Evolutionary conservation across 768 basidiomycete species (phyloP), one percentile per base, ranked within the genome.

Genomic region (Russula earlei): DNA sequence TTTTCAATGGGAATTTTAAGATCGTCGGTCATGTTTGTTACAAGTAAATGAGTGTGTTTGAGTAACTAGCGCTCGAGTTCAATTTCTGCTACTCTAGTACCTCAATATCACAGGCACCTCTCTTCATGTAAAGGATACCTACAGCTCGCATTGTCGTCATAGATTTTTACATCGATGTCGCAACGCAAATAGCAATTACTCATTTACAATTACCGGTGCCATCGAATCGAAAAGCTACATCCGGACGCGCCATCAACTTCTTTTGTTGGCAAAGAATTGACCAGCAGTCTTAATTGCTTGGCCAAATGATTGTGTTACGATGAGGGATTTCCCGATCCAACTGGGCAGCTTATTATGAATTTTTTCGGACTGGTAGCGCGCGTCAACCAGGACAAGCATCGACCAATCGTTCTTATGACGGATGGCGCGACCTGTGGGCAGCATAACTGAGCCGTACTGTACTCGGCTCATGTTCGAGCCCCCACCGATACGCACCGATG

Each of bases 341-440:
- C 77, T 78, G 0, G 95, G 93, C n/a, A 99, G 73, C 69, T 96
- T 96, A 52, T 68, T 71, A 38, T 79, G 78, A 52, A 96, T 88
- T 1, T 81, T 72, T 3, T 77, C 63, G 0, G 80, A 80, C 7
- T 79, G 72, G 66, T 96, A 99, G 33, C 95, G 83, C 54, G 72
- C 76, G 69, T 99, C 95, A 42, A 99, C 71, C 15, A 99, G 79
- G 49, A 97, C 75, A 46, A 99, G 77, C 0, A 87, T 82, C 3
- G 94, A 91, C 85, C 94, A 99, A 66, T 99, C 95, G 61, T 76
- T 79, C 27, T 80, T 79, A 67, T 97, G 94, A 41, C 95, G 83
- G 56, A 97, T 95, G 4, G 94, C 94, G 47, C 95, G 83, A 31
- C 93, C 93, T 96, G 54, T 1, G 22, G 31, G 45, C 34, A 41